Conservation (phyloP, 75 land plant species). For the Chamaecyparis obtusa region DNA sequence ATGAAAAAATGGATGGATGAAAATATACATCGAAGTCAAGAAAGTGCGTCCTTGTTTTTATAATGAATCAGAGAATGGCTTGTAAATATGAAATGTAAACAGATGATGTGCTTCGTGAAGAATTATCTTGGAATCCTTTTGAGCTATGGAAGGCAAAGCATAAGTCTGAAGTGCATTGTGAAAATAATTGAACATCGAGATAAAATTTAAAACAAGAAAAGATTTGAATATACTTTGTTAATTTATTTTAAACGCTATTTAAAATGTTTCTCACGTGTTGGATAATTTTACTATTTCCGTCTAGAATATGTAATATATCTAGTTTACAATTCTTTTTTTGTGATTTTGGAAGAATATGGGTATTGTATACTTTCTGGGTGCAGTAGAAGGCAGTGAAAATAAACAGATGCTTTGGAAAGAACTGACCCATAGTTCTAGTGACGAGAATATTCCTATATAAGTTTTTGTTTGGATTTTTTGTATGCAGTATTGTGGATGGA, state of each 20-base stretch:
- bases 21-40: not conserved
- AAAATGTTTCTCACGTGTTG: not conserved
- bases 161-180: not conserved
- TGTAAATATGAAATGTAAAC: not conserved
- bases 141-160: not conserved
- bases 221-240: not conserved
- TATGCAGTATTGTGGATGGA: slow-evolving; percentile 53
- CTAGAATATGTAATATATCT: not conserved
- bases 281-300: not conserved
- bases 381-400: not conserved
- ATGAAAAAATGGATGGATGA: not conserved
- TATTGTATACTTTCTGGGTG: slow-evolving; percentile 2
- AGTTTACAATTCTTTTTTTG: too few species aligned
- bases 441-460: not conserved
- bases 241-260: not conserved
- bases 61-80: not conserved
- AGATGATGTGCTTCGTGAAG: not conserved
- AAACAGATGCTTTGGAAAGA: slow-evolving; percentile 2
- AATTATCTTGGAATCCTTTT: not conserved
- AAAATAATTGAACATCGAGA: not conserved
- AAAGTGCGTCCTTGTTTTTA: not conserved
- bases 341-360: not conserved
- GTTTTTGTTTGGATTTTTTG: not conserved
- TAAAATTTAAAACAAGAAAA: not conserved
- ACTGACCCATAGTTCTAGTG: not conserved